These are phyloP conservation scores for Xylaria sp. DNA, from an alignment of 2,329 filamentous ascomycete genomes.

Conservation along the genomic window DNA sequence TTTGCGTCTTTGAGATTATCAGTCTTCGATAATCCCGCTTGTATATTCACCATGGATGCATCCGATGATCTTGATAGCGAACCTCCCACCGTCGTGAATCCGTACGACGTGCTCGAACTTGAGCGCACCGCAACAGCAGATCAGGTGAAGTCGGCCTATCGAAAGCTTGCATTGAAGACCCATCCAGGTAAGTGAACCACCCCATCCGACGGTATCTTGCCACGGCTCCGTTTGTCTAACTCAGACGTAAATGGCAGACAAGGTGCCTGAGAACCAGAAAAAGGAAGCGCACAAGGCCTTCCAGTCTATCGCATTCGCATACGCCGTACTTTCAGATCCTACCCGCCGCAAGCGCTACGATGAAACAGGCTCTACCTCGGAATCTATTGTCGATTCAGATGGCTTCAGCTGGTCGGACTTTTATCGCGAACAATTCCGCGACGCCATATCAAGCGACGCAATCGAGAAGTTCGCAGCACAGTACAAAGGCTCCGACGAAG, in stretches of 20 bases:
- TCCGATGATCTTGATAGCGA: conserved; percentile 66
- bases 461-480: conserved; percentile 80
- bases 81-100: conserved; percentile 71
- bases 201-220: neutral
- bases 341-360: conserved; percentile 87
- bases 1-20: neutral
- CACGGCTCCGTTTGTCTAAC: conserved; percentile 22
- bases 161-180: conserved; percentile 86
- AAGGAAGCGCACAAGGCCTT: conserved; percentile 81
- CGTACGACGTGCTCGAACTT: conserved; percentile 83
- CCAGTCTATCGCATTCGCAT: conserved; percentile 91
- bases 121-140: conserved; percentile 76
- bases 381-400: conserved; percentile 79
- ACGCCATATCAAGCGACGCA: conserved; percentile 77
- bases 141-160: conserved; percentile 90
- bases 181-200: conserved; percentile 74
- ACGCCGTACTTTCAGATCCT: conserved; percentile 89
- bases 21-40: neutral
- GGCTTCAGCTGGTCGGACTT: conserved; percentile 93
- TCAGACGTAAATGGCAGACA: conserved; percentile 67
- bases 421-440: conserved; percentile 84
- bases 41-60: conserved; percentile 54
- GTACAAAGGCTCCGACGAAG: conserved; percentile 90
- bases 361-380: conserved; percentile 86
- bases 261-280: conserved; percentile 75